Percentiles rank a stretch among this genome's conserved stretches.
Conservation (phyloP, 2,329 filamentous ascomycete genomes). For the Phoma sp. region DNA sequence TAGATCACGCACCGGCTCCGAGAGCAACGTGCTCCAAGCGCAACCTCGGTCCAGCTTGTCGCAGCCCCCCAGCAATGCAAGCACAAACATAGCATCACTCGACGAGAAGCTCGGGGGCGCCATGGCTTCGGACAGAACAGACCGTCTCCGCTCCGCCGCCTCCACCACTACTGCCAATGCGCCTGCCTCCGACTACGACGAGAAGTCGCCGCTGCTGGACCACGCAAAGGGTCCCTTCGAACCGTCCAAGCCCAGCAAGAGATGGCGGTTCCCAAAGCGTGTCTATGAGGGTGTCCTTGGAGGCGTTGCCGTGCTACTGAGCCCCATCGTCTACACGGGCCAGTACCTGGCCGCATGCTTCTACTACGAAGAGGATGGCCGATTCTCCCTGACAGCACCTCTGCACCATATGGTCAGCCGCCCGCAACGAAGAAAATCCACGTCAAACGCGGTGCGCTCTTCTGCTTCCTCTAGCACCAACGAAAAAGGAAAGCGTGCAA, state of each 20-base stretch:
- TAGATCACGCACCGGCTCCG: conserved; percentile 62
- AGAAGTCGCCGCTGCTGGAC: conserved; percentile 72
- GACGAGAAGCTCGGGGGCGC: conserved; percentile 39
- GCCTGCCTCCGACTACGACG: conserved; percentile 56
- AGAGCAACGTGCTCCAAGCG: conserved; percentile 53
- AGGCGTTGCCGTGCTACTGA: conserved; percentile 78
- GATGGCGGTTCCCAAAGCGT: conserved; percentile 67
- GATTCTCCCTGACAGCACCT: conserved; percentile 79
- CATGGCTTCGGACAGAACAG: conserved; percentile 31
- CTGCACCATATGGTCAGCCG: conserved; percentile 65
- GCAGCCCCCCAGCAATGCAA: conserved; percentile 44
- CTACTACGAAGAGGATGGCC: conserved; percentile 80
- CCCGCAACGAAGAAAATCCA: conserved; percentile 43
- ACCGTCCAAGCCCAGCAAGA: conserved; percentile 46
- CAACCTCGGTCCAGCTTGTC: conserved; percentile 32
- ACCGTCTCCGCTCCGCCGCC: conserved; percentile 28
- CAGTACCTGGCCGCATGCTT: conserved; percentile 84
- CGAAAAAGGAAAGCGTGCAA: conserved; percentile 40
- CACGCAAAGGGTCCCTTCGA: conserved; percentile 35
- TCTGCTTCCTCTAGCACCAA: conserved; percentile 30
- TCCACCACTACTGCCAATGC: conserved; percentile 30
- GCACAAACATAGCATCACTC: conserved; percentile 32
- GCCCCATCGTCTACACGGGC: conserved; percentile 78
- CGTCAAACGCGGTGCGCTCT: conserved; percentile 36
- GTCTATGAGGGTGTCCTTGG: conserved; percentile 75